Base-by-base conservation (phyloP, 768 basidiomycete species). In the Trametes maxima region DNA sequence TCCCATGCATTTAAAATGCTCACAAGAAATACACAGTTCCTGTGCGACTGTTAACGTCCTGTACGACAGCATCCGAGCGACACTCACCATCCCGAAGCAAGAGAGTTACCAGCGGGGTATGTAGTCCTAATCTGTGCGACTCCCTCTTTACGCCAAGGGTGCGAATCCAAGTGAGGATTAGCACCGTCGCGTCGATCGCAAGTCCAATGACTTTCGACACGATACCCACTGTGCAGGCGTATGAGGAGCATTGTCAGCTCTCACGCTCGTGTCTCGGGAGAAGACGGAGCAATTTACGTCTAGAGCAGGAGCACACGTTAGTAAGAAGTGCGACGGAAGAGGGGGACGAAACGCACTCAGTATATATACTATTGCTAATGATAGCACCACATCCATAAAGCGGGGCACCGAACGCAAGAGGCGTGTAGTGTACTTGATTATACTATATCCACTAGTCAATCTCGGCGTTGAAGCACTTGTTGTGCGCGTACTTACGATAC, bases 371-470 rank as follows among this genome's bases (percentile, higher is more conserved):
- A 35, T 57, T 16, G 37, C 48, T n/a, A 25, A 51, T 51, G 0
- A 24, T 21, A 2, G 59, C 60, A 8, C 66, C 66, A 47, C 67
- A 68, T 16, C 67, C 67, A 24, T 57, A 68, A 0, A 68, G 42
- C 19, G 67, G 67, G 24, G 47, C 33, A 1, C 67, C 67, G 40
- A 68, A 68, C 13, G 67, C 67, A 8, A 68, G 50, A 2, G 67
- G 67, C 1, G 35, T 54, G 46, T 68, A 68, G 8, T 59, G 58
- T 5, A 48, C 42, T 40, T 68, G 64, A 4, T 53, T 33, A 40
- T 63, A 65, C 67, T 68, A 33, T 11, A 28, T 21, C 4, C 16
- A 22, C 19, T 5, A 22, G 25, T 22, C n/a, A 28, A 12, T 3
- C n/a, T n/a, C n/a, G n/a, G n/a, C n/a, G n/a, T n/a, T n/a, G n/a